Evolutionary conservation across 2,329 filamentous ascomycete species (phyloP).

Genomic region (Aspergillus awamori): DNA sequence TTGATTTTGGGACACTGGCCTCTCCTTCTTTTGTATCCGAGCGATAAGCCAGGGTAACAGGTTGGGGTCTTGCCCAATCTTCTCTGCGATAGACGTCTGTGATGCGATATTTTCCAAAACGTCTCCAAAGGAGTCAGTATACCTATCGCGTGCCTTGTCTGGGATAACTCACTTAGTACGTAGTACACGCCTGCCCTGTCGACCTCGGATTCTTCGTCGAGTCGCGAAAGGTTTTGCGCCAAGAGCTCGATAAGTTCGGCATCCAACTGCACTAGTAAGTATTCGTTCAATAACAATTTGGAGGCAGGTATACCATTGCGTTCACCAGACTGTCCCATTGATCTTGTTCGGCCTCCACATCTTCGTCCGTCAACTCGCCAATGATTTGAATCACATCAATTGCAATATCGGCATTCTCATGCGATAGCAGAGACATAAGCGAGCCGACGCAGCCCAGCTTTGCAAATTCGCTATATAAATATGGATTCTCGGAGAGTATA

Average conservation of each 20-base stretch:
- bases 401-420: conserved; percentile 96
- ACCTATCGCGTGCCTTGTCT: too few relatives aligned
- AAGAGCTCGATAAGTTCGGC: conserved; percentile 47
- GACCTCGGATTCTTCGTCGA: conserved; percentile 72
- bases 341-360: conserved; percentile 76
- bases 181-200: conserved; percentile 88
- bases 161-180: conserved; percentile 58
- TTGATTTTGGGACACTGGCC: conserved; percentile 79
- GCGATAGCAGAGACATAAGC: conserved; percentile 78
- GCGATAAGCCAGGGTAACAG: conserved; percentile 77
- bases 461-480: conserved; percentile 79
- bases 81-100: conserved; percentile 67
- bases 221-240: conserved; percentile 66
- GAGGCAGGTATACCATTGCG: conserved; percentile 51
- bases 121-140: conserved; percentile 37
- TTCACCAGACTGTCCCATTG: conserved; percentile 78
- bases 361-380: conserved; percentile 88
- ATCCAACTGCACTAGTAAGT: conserved; percentile 40
- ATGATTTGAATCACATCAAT: conserved; percentile 90
- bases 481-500: conserved; percentile 82
- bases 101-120: conserved; percentile 87
- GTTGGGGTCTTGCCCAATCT: conserved; percentile 68
- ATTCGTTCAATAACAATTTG: neutral
- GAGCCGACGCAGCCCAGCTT: conserved; percentile 72
- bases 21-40: conserved; percentile 71